Base-by-base conservation (phyloP, 352 stramenopile species). In the Globisporangium radiosum region DNA sequence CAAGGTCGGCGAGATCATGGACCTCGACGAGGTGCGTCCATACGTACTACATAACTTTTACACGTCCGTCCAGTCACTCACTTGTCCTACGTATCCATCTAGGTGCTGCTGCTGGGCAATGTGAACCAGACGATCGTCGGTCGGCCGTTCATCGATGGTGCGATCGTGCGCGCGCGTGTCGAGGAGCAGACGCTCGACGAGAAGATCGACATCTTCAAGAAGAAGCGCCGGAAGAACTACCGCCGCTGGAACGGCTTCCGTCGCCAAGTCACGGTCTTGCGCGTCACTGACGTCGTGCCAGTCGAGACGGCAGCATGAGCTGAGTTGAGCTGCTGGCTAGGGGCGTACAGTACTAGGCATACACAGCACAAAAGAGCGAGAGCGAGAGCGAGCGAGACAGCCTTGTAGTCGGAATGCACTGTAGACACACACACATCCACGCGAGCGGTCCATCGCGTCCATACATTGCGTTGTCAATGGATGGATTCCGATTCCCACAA, bases 171-270 rank as follows among this genome's bases (percentile, higher is more conserved):
- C 52, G 85, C 81, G 11, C 83, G 82, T 47, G 85, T 94, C 57
- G 85, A 94, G 63, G 85, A 94, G 66, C 85, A 94, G 71, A 94
- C 85, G 47, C 64, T 94, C 48, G 85, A 94, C 63, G 78, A 81
- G 55, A 94, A 94, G 68, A 90, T 94, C 56, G 83, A 92, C 67
- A 84, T 94, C 59, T 94, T 94, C 72, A 94, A 94, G 75, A 94
- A 94, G 76, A 92, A 92, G 61, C 82, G 85, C 63, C 76, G 85
- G 87, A 94, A 94, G 75, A 92, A 91, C 69, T 94, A 94, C 69
- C 85, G 83, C 54, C 82, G 85, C 64, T 92, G 83, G 85, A 92
- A 94, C 68, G 85, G 85, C 10, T 92, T 91, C 75, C 85, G 85
- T 71, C 85, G 85, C 53, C 60, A 94, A 68, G 81, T 94, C 48